phyloP scores from a whole-genome alignment of 371 early-diverging fungal species.

The Syncephalastrum monosporum region DNA sequence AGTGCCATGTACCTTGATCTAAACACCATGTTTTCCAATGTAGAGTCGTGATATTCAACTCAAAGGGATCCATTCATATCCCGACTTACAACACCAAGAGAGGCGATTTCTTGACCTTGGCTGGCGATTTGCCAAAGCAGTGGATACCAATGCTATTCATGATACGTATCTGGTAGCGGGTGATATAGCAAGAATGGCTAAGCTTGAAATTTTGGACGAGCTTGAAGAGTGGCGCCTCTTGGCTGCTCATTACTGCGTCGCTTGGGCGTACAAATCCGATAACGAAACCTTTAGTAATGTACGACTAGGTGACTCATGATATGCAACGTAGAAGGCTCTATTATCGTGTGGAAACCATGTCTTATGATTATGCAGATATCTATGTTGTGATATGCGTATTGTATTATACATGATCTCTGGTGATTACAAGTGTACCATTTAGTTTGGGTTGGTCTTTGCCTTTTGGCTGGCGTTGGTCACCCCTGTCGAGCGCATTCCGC shows the following conservation, averaged over 20 bases:
- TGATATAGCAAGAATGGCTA: conserved; percentile 64
- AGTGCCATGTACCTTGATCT: background rate
- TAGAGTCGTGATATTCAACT: conserved; percentile 68
- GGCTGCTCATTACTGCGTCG: conserved; percentile 85
- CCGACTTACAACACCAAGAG: conserved; percentile 68
- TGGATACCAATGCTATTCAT: conserved; percentile 75
- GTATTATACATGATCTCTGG: too few relatives aligned
- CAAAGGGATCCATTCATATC: conserved; percentile 74
- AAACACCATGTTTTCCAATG: background rate
- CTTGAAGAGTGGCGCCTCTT: conserved; percentile 91
- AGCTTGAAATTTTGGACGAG: conserved; percentile 90
- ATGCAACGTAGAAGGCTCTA: too few relatives aligned
- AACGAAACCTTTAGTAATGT: background rate
- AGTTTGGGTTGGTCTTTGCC: too few relatives aligned
- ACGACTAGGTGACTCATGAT: too few relatives aligned
- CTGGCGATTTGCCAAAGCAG: conserved; percentile 65
- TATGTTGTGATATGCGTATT: too few relatives aligned
- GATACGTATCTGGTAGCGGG: conserved; percentile 41
- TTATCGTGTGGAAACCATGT: too few relatives aligned
- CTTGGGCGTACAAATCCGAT: conserved; percentile 65
- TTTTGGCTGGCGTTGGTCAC: background rate
- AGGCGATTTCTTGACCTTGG: conserved; percentile 59
- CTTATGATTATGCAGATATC: too few relatives aligned
- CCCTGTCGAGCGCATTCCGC: conserved; percentile 3
- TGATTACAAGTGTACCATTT: too few relatives aligned